These are phyloP conservation scores for Saccharomycodes ludwigii DNA, from an alignment of 805 yeast species.

Conservation along the genomic window DNA sequence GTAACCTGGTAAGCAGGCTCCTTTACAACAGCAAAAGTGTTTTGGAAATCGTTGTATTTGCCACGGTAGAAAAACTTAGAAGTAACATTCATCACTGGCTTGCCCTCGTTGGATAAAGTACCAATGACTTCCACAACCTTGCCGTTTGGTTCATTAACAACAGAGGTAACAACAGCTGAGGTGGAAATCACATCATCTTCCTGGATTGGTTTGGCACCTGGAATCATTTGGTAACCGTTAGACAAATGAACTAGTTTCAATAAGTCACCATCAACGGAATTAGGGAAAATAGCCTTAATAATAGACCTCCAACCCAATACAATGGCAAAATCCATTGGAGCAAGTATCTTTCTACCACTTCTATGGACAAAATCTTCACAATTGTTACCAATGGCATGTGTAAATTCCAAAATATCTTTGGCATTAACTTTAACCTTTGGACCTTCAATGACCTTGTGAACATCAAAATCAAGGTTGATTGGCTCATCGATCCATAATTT, in stretches of 20 bases:
- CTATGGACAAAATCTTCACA: slow-evolving; percentile 92
- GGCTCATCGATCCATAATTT: slow-evolving; percentile 80
- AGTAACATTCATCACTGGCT: slow-evolving; percentile 84
- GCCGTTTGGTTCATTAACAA: slow-evolving; percentile 83
- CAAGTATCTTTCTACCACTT: slow-evolving; percentile 70
- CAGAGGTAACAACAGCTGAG: slow-evolving; percentile 75
- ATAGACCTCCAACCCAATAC: slow-evolving; percentile 98
- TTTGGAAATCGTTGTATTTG: slow-evolving; percentile 70
- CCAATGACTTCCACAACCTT: slow-evolving; percentile 95
- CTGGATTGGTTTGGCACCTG: slow-evolving; percentile 82
- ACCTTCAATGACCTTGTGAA: slow-evolving; percentile 60
- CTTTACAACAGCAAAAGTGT: slow-evolving; percentile 78
- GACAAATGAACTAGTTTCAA: slow-evolving; percentile 89
- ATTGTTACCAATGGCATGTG: slow-evolving; percentile 93
- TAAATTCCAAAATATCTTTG: slow-evolving; percentile 77
- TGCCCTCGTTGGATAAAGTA: slow-evolving; percentile 60
- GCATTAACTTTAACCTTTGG: slow-evolving; percentile 55
- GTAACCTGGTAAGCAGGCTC: slow-evolving; percentile 81
- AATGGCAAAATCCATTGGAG: slow-evolving; percentile 99
- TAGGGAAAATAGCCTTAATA: slow-evolving; percentile 96
- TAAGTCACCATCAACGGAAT: slow-evolving; percentile 90
- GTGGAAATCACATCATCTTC: slow-evolving; percentile 80
- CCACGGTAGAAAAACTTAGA: slow-evolving; percentile 98
- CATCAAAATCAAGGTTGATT: slow-evolving; percentile 52
- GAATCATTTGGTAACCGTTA: slow-evolving; percentile 84